Base-by-base conservation (phyloP, 2,329 filamentous ascomycete species). In the Diaporthe destruens region DNA sequence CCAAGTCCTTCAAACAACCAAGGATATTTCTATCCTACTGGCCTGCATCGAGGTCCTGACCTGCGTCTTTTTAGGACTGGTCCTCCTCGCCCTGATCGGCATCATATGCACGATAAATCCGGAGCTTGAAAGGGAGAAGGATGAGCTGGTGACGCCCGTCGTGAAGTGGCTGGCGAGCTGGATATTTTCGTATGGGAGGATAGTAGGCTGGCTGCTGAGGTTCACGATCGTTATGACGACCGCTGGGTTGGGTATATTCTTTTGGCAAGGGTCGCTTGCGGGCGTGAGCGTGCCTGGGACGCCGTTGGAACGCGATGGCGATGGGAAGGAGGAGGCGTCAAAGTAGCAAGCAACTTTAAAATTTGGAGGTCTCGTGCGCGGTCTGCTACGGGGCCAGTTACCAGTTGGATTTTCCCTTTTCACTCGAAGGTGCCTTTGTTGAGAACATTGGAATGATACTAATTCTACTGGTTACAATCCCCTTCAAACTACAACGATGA, bases 21-120 rank as follows among this genome's bases (percentile, higher is more conserved):
- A 72, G 59, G 66, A 74, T 49, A 72, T 74, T 11, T 74, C 73
- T n/a, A 72, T 74, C 49, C 73, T 74, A 8, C 67, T 72, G 23
- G 73, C 73, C 36, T 70, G 55, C 59, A 72, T 74, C 12, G 66
- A 74, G 36, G 73, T 74, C 47, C 29, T 72, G 6, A 74, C 73
- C n/a, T 70, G 66, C 29, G 66, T 71, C 25, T 63, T 71, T 47
- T 54, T 74, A 16, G 44, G 54, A 14, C 47, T 72, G 11, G 69
- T 74, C 54, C 67, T 74, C 25, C 66, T 74, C 32, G 61, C 66
- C 7, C 59, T 74, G 11, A 29, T 72, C 44, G 71, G 73, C 2
- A n/a, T 74, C 9, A 72, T 74, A 29, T 74, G 73, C 25, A 65
- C 67, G 11, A 47, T 74, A 25, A 68, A 69, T 39, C 67, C 73